Percentiles rank a stretch among this genome's conserved stretches.
phyloP scores from a whole-genome alignment of 2,329 filamentous ascomycete species.

The Neonectria hederae region DNA sequence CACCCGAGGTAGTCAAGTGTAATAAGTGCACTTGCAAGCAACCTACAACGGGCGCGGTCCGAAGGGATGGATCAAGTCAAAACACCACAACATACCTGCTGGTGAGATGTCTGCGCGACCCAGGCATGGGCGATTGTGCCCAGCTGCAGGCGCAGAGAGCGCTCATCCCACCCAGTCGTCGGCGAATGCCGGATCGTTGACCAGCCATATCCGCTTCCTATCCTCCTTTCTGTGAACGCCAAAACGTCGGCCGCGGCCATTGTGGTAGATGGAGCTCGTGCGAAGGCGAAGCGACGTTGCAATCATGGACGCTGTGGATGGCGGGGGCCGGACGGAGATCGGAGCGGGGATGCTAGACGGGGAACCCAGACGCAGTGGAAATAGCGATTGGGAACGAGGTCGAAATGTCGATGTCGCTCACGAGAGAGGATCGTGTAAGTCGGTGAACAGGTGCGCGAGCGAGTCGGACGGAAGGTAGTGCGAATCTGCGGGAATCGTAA shows the following conservation, averaged over 20 bases:
- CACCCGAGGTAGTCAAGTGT: neutral
- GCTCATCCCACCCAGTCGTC: conserved; percentile 42
- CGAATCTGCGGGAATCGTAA: conserved; percentile 25
- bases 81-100: conserved; percentile 31
- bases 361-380: conserved; percentile 24
- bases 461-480: conserved; percentile 12
- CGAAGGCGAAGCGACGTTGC: conserved; percentile 52
- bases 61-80: conserved; percentile 10
- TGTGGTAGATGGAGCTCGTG: conserved; percentile 58
- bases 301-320: conserved; percentile 62
- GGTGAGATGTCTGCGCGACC: conserved; percentile 39
- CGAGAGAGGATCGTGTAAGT: conserved; percentile 31
- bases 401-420: conserved; percentile 17
- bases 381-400: conserved; percentile 21
- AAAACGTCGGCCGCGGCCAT: conserved; percentile 65
- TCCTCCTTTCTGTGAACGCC: conserved; percentile 54
- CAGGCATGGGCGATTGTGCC: conserved; percentile 48
- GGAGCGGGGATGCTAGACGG: conserved; percentile 22
- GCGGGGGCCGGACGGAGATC: conserved; percentile 23
- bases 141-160: conserved; percentile 39
- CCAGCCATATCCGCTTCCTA: conserved; percentile 53
- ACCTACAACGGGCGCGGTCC: conserved; percentile 12
- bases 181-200: conserved; percentile 46
- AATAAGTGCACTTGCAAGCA: neutral
- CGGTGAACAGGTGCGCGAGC: conserved; percentile 9